Percentiles rank a stretch among this genome's conserved stretches.
These are phyloP conservation scores for Nicotiana noctiflora DNA, from an alignment of 257 asterid genomes.

Conservation along the genomic window DNA sequence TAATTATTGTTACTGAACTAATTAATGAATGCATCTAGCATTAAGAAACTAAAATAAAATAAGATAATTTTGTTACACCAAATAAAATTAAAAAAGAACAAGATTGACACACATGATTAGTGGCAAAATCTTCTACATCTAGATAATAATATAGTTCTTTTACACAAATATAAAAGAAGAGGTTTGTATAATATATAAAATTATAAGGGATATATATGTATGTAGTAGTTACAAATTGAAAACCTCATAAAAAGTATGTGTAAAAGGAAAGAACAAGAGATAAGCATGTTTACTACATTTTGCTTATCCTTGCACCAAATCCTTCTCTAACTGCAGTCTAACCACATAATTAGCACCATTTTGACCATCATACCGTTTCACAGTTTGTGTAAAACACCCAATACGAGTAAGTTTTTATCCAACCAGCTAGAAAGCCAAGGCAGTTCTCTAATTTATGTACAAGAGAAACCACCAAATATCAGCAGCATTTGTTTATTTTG, in stretches of 20 bases:
- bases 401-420: too few relatives aligned
- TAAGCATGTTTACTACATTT: not conserved
- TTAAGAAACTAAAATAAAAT: not conserved
- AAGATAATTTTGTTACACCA: not conserved
- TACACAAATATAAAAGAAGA: not conserved
- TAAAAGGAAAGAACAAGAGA: not conserved
- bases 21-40: not conserved
- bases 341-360: conserved; percentile 2
- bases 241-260: not conserved
- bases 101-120: not conserved
- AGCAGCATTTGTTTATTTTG: not conserved
- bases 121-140: not conserved
- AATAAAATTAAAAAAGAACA: not conserved
- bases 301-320: conserved; percentile 5
- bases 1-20: not conserved
- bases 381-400: not conserved
- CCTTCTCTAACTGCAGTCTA: conserved; percentile 10
- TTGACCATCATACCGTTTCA: not conserved
- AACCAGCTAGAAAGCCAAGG: not conserved
- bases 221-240: not conserved
- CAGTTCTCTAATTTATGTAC: not conserved
- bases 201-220: not conserved
- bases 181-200: not conserved
- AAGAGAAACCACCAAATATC: conserved; percentile 6
- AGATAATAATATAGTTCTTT: not conserved